Percentiles rank a stretch among this genome's conserved stretches.
These are phyloP conservation scores for Linaria vulgaris DNA, from an alignment of 257 asterid genomes.

Conservation along the genomic window DNA sequence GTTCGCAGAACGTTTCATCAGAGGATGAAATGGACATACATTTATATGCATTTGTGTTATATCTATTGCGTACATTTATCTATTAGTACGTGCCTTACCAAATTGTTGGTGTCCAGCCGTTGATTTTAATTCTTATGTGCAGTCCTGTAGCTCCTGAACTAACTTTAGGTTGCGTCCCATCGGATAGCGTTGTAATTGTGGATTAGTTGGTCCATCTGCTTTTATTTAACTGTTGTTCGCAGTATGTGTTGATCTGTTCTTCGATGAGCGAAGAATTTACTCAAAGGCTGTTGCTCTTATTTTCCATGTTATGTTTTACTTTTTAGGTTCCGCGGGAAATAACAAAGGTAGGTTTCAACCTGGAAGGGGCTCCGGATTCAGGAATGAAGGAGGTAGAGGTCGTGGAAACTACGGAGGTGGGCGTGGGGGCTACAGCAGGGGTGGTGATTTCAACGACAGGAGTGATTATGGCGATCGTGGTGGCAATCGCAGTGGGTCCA, in stretches of 20 bases:
- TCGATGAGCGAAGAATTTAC: not conserved
- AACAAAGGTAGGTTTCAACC: constrained; percentile 60
- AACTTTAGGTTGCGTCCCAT: not conserved
- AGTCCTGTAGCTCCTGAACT: not conserved
- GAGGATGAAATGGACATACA: no score
- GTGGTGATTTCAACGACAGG: constrained; percentile 58
- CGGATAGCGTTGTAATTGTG: not conserved
- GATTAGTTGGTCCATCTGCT: not conserved
- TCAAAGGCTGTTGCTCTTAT: not conserved
- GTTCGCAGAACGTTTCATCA: not conserved
- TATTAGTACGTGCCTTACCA: not conserved
- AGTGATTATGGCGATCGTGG: constrained; percentile 60
- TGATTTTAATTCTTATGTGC: not conserved
- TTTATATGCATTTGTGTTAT: not conserved
- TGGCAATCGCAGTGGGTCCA: constrained; percentile 54
- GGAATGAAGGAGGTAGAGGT: constrained; percentile 69
- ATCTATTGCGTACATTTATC: no score
- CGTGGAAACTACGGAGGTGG: constrained; percentile 62
- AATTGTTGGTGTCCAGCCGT: not conserved
- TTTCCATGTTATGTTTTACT: not conserved
- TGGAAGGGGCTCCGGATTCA: constrained; percentile 70
- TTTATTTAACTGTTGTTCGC: not conserved
- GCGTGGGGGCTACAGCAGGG: constrained; percentile 56
- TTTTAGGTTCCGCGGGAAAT: constrained; percentile 38
- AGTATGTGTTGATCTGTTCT: not conserved